Conservation (phyloP, 805 yeast genomes). For the Ogataea ramenticola region DNA sequence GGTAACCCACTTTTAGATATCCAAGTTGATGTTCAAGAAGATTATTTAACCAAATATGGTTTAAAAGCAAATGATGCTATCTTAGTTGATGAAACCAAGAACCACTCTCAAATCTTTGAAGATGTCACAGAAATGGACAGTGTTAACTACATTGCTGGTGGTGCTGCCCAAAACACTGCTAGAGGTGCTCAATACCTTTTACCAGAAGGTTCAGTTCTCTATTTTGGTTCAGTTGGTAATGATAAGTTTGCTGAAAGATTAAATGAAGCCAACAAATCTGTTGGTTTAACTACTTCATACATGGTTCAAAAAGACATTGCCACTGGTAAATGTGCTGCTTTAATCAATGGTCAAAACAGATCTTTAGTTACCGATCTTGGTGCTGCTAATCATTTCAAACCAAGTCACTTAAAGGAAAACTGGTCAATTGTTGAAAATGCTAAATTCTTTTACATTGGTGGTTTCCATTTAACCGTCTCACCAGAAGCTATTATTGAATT, state of each 20-base stretch:
- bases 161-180: conserved; percentile 99
- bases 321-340: conserved; percentile 98
- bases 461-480: conserved; percentile 98
- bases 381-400: conserved; percentile 96
- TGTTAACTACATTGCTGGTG: conserved; percentile 85
- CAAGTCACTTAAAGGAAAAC: conserved; percentile 83
- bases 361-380: conserved; percentile 93
- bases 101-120: conserved; percentile 78
- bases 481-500: conserved; percentile 87
- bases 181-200: conserved; percentile 95
- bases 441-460: conserved; percentile 85
- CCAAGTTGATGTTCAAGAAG: conserved; percentile 66
- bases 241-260: conserved; percentile 82
- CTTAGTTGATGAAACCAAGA: conserved; percentile 53
- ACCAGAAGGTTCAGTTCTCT: conserved; percentile 75
- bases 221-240: conserved; percentile 94
- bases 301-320: conserved; percentile 68
- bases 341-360: conserved; percentile 77
- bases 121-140: conserved; percentile 60
- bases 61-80: conserved; percentile 93
- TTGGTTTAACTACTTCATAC: conserved; percentile 85
- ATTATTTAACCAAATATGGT: conserved; percentile 70
- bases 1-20: conserved; percentile 90
- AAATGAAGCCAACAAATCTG: conserved; percentile 72
- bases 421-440: conserved; percentile 83